phyloP scores from a whole-genome alignment of 306 rosid species.

The Oemleria cerasiformis region DNA sequence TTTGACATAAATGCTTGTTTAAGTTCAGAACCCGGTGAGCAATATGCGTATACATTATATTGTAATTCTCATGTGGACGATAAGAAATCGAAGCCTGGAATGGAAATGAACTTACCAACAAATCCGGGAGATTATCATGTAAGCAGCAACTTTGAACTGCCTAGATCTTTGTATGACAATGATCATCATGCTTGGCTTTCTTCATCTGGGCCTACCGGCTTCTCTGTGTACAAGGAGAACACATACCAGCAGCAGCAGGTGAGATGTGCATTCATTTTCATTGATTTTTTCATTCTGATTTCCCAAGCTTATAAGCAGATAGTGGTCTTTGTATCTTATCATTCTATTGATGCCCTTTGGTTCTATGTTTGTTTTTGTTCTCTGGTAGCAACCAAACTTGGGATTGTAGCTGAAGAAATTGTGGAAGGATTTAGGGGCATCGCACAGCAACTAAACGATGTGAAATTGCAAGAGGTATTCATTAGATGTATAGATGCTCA shows the following conservation, averaged over 20 bases:
- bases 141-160: constrained; percentile 43
- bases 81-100: constrained; percentile 33
- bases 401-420: constrained; percentile 22
- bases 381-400: constrained; percentile 54
- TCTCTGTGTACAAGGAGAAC: constrained; percentile 55
- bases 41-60: constrained; percentile 36
- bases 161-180: constrained; percentile 49
- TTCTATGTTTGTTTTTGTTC: constrained; percentile 18
- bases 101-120: constrained; percentile 33
- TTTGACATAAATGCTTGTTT: constrained; percentile 44
- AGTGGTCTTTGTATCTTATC: not conserved
- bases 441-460: not conserved
- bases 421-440: not conserved
- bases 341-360: constrained; percentile 6
- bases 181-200: constrained; percentile 57
- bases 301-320: not conserved
- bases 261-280: constrained; percentile 5
- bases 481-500: not conserved
- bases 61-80: constrained; percentile 26
- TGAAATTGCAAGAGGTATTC: not conserved
- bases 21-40: constrained; percentile 45
- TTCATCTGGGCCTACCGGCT: constrained; percentile 46
- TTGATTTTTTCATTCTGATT: not conserved
- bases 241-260: constrained; percentile 57
- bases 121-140: constrained; percentile 48